These are phyloP conservation scores for Ambrosia trifida DNA, from an alignment of 129 eudicot genomes.

Conservation along the genomic window DNA sequence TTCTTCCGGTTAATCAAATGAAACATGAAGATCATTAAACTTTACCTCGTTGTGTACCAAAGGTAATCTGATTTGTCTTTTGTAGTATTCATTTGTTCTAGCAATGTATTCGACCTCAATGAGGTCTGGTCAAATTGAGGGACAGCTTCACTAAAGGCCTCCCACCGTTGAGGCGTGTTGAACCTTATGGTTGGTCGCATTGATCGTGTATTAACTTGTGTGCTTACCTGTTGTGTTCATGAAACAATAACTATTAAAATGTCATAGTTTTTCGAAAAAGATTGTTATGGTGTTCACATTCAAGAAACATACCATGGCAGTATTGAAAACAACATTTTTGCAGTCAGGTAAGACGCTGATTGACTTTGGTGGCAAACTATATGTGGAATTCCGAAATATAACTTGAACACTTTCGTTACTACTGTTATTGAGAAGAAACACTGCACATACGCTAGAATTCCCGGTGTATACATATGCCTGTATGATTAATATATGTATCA, in stretches of 20 bases:
- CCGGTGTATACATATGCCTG: slow-evolving; percentile 64
- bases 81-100: slow-evolving; percentile 78
- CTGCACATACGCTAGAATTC: slow-evolving; percentile 60
- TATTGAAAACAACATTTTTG: slow-evolving; percentile 66
- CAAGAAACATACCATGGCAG: slow-evolving; percentile 57
- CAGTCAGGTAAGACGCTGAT: slow-evolving; percentile 92
- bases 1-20: neutral
- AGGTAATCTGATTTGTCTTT: slow-evolving; percentile 90
- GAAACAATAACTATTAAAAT: neutral
- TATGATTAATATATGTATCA: neutral
- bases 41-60: slow-evolving; percentile 85
- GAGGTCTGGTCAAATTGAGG: slow-evolving; percentile 48
- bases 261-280: neutral
- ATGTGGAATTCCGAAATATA: slow-evolving; percentile 43
- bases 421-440: slow-evolving; percentile 60
- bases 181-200: slow-evolving; percentile 44
- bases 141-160: slow-evolving; percentile 43
- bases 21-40: neutral
- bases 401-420: slow-evolving; percentile 29
- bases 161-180: slow-evolving; percentile 52
- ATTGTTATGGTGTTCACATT: neutral
- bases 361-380: slow-evolving; percentile 59
- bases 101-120: slow-evolving; percentile 46
- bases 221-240: slow-evolving; percentile 54
- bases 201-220: slow-evolving; percentile 46